phyloP scores from a whole-genome alignment of 306 rosid genomes.

The Corylus heterophylla region DNA sequence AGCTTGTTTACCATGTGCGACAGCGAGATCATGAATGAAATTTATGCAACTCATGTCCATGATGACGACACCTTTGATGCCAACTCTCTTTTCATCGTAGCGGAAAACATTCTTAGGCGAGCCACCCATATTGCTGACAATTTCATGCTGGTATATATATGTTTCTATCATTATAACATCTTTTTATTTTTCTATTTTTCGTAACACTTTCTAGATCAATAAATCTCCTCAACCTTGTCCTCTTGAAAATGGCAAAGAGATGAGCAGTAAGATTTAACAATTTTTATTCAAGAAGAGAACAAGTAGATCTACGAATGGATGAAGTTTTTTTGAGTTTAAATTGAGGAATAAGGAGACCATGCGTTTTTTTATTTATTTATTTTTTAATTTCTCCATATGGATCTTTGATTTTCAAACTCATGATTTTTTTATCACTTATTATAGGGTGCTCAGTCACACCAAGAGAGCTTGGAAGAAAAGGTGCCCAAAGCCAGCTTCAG shows the following conservation, averaged over 20 bases:
- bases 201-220: background rate
- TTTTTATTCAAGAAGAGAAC: too few species aligned
- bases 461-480: constrained; percentile 46
- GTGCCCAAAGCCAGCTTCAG: constrained; percentile 30
- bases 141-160: constrained; percentile 43
- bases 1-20: constrained; percentile 51
- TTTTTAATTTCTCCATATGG: too few species aligned
- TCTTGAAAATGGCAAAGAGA: background rate
- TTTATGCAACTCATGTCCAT: constrained; percentile 31
- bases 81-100: constrained; percentile 49
- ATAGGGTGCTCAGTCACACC: constrained; percentile 41
- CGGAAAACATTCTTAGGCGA: constrained; percentile 45
- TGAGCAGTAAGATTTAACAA: too few species aligned
- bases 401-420: too few species aligned
- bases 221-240: background rate
- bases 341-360: background rate
- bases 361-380: background rate
- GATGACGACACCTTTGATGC: constrained; percentile 41
- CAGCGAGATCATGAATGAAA: constrained; percentile 45
- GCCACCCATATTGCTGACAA: constrained; percentile 53
- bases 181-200: background rate
- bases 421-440: background rate
- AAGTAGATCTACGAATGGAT: too few species aligned
- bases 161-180: too few species aligned
- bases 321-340: background rate